Evolutionary conservation across 2,329 filamentous ascomycete species (phyloP), one percentile per base, ranked within the genome.

Genomic region (Penicillium aurantiogriseum): DNA sequence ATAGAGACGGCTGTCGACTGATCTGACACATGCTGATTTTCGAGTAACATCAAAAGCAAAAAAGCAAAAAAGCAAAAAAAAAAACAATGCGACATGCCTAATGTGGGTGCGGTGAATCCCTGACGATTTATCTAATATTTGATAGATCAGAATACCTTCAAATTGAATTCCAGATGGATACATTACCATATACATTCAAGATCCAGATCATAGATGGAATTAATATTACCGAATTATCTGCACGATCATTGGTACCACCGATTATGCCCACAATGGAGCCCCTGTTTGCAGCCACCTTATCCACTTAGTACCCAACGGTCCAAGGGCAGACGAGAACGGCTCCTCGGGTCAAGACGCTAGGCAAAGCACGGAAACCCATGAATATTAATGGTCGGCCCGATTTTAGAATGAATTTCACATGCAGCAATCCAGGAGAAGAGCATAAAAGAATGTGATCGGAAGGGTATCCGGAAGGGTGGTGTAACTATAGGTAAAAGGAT

Each of bases 331-430:
- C 19, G 42, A 39, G 51, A 53, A 53, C 42, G 13, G 51, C 50
- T 17, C 29, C 39, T 52, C 53, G 57, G 57, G 57, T 49, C 47
- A 35, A 58, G 23, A 35, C 54, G 54, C 55, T 59, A 56, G 57
- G 35, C 29, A 52, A 31, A 52, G 21, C 11, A 31, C 39, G 43
- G 43, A 53, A 47, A 53, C 17, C 5, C 38, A 38, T 17, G 25
- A 48, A 47, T 50, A 27, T 45, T 35, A 33, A 52, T 47, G 21
- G 53, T 51, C 57, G 53, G 57, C 29, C 54, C 54, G 57, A 59
- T 46, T 58, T 35, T 47, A 53, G 42, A 47, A 53, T 47, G n/a
- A 29, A 6, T 53, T 46, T 53, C 51, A 53, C 42, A 53, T 53
- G 51, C 51, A 53, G 51, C 51, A 53, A 47, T 53, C 51, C 51